phyloP scores from a whole-genome alignment of 768 basidiomycete species.

The Naganishia vaughanmartiniae region DNA sequence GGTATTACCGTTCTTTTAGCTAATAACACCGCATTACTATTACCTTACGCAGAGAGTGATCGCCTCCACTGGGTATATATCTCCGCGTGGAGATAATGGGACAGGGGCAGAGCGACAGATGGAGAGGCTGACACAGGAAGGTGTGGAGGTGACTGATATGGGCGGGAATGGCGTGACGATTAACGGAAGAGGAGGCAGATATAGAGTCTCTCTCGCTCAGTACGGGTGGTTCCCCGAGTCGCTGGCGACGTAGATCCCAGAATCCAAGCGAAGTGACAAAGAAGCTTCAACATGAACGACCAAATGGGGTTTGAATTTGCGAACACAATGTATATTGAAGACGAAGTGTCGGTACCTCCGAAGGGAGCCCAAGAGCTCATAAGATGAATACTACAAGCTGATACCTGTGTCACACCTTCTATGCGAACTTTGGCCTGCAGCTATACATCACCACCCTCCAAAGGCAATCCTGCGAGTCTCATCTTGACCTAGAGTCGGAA shows the following conservation, averaged over 20 bases:
- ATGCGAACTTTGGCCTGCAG: neutral
- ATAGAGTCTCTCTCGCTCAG: slow-evolving; percentile 57
- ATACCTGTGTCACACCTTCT: neutral
- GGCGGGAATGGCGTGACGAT: slow-evolving; percentile 53
- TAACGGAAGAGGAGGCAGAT: slow-evolving; percentile 50
- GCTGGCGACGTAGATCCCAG: too few species aligned
- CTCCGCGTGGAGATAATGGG: slow-evolving; percentile 80
- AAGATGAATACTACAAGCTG: too few species aligned
- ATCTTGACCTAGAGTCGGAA: slow-evolving; percentile 26
- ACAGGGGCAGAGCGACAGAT: slow-evolving; percentile 72
- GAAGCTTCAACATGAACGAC: too few species aligned
- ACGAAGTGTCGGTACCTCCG: too few species aligned
- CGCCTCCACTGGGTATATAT: slow-evolving; percentile 53
- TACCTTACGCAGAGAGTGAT: slow-evolving; percentile 42
- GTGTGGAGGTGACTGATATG: slow-evolving; percentile 70
- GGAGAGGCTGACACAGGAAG: slow-evolving; percentile 74
- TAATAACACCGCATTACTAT: neutral
- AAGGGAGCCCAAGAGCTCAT: too few species aligned
- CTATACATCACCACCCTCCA: slow-evolving; percentile 27
- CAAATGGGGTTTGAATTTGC: too few species aligned
- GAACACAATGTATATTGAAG: too few species aligned
- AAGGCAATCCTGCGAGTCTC: slow-evolving; percentile 33
- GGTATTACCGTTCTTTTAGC: neutral
- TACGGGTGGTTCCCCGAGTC: slow-evolving; percentile 52
- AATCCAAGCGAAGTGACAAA: too few species aligned